Percentiles rank a stretch among this genome's conserved stretches.
phyloP scores from a whole-genome alignment of 176 grass and related monocot species.

The Tillandsia leiboldiana region DNA sequence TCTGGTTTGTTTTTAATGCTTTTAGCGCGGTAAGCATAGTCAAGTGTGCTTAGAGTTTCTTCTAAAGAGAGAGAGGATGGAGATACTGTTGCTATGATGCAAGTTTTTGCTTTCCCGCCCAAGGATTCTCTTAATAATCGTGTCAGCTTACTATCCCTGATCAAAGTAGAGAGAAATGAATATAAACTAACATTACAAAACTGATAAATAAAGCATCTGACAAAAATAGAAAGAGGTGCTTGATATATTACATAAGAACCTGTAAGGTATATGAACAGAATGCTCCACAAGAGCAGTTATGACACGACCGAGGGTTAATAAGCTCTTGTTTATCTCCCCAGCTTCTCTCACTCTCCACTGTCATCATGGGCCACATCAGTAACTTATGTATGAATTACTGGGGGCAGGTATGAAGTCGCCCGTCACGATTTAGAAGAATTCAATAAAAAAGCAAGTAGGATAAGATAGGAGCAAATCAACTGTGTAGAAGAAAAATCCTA shows the following conservation, averaged over 20 bases:
- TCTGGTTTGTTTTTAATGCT: constrained; percentile 80
- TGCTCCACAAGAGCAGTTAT: constrained; percentile 79
- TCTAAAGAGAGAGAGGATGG: constrained; percentile 59
- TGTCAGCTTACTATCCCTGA: constrained; percentile 86
- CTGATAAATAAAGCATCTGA: not conserved
- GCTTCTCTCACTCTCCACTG: constrained; percentile 87
- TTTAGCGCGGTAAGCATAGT: constrained; percentile 85
- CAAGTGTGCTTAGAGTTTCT: constrained; percentile 81
- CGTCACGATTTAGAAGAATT: no score
- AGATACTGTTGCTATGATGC: constrained; percentile 87
- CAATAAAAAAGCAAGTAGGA: no score
- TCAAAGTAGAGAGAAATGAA: constrained; percentile 25
- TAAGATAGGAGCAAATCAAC: no score
- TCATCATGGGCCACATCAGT: constrained; percentile 30
- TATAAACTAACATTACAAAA: constrained; percentile 8
- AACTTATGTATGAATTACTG: constrained; percentile 14
- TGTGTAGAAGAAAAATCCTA: no score
- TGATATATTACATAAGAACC: constrained; percentile 33
- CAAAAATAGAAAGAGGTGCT: not conserved
- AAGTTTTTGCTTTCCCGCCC: constrained; percentile 92
- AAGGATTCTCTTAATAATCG: constrained; percentile 90
- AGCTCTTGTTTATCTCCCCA: constrained; percentile 85
- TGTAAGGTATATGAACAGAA: constrained; percentile 78
- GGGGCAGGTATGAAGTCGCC: not conserved
- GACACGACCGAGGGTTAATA: constrained; percentile 85